Evolutionary conservation across 352 stramenopile species (phyloP).

Genomic region (Phytophthora brassicae): DNA sequence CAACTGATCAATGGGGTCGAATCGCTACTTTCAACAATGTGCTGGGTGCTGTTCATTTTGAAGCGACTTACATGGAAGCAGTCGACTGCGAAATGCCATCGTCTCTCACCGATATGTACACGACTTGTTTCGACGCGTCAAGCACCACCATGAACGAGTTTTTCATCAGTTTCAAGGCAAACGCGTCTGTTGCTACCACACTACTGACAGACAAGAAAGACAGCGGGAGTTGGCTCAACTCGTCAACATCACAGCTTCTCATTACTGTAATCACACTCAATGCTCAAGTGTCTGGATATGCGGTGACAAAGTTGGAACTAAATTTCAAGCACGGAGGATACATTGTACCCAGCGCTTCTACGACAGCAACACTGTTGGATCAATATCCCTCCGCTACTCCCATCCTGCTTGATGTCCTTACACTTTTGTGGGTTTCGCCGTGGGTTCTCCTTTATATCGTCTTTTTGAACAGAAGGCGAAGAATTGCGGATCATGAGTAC

Average conservation of each 20-base stretch:
- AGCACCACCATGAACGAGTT: constrained; percentile 19
- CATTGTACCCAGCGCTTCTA: constrained; percentile 29
- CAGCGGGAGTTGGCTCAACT: constrained; percentile 34
- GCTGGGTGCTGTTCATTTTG: constrained; percentile 37
- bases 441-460: constrained; percentile 24
- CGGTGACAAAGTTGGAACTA: constrained; percentile 36
- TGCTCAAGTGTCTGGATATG: constrained; percentile 41
- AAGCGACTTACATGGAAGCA: constrained; percentile 18
- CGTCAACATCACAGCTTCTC: constrained; percentile 32
- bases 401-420: constrained; percentile 21
- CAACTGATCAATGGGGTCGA: constrained; percentile 27
- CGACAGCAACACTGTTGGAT: constrained; percentile 25
- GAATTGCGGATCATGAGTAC: too few species aligned
- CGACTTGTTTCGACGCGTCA: constrained; percentile 34
- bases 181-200: constrained; percentile 18
- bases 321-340: constrained; percentile 43
- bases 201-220: constrained; percentile 30
- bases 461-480: constrained; percentile 13
- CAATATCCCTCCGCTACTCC: constrained; percentile 19
- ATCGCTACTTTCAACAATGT: constrained; percentile 46
- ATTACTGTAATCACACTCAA: constrained; percentile 56
- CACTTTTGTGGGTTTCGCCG: constrained; percentile 30
- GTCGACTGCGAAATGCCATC: constrained; percentile 24
- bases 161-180: constrained; percentile 38
- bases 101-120: constrained; percentile 39